Evolutionary conservation across 495 filamentous ascomycete species (phyloP).

Genomic region (Talaromyces nanjingensis): DNA sequence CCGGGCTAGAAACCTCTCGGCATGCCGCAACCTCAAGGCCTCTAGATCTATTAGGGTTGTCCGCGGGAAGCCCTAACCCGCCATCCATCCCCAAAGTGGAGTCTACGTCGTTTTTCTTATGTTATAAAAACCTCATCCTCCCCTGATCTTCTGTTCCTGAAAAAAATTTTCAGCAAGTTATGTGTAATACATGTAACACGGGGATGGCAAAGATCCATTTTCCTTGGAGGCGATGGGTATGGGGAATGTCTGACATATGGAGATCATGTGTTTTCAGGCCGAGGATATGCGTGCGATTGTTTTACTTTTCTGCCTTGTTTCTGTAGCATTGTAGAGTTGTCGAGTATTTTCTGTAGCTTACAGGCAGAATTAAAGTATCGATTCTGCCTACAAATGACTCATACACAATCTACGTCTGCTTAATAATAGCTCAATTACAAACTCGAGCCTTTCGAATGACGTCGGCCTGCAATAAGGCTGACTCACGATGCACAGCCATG

Average conservation of each 20-base stretch:
- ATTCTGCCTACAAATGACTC: neutral
- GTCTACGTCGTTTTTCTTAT: neutral
- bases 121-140: neutral
- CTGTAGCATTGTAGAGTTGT: neutral
- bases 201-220: neutral
- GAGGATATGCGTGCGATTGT: neutral
- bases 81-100: neutral
- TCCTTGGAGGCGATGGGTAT: neutral
- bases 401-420: neutral
- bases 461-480: neutral
- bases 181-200: neutral
- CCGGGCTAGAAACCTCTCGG: too few relatives aligned
- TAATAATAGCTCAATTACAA: neutral
- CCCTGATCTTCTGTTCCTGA: neutral
- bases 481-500: neutral
- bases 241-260: neutral
- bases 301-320: neutral
- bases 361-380: neutral
- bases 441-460: neutral
- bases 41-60: neutral
- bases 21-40: neutral
- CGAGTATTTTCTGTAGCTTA: neutral
- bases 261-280: neutral
- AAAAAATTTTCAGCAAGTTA: neutral
- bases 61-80: neutral